phyloP scores from a whole-genome alignment of 306 rosid genomes.

The Abrus pulchellus region DNA sequence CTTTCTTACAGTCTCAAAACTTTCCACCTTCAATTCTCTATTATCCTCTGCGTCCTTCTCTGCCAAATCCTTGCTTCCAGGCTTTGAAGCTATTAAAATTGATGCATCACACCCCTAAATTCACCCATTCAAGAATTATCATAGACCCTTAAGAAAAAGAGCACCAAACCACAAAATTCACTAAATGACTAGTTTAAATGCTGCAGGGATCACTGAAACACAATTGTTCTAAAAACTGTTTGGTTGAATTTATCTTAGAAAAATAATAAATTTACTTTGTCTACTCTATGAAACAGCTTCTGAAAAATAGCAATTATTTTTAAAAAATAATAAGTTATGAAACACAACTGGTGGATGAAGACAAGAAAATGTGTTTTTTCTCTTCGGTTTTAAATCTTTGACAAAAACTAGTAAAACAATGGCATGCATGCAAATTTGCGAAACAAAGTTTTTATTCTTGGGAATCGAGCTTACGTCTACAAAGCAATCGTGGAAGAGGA shows the following conservation, averaged over 20 bases:
- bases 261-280: too few relatives aligned
- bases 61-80: conserved; percentile 67
- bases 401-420: conserved; percentile 21
- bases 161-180: conserved; percentile 5
- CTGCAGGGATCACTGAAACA: neutral
- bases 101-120: conserved; percentile 94
- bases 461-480: conserved; percentile 70
- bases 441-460: neutral
- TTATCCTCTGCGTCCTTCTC: conserved; percentile 87
- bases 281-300: too few relatives aligned
- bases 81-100: conserved; percentile 66
- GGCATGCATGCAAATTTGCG: conserved; percentile 39
- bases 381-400: neutral
- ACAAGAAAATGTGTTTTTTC: neutral
- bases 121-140: neutral
- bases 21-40: conserved; percentile 74
- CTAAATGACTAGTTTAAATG: neutral
- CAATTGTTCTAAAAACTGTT: neutral
- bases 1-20: conserved; percentile 72
- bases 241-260: too few relatives aligned
- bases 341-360: neutral
- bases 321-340: too few relatives aligned
- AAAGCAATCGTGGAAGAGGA: conserved; percentile 94
- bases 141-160: neutral
- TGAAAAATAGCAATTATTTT: too few relatives aligned